A percentile compares a stretch with the other conserved stretches of the same genome.
Conservation (phyloP, 192 early-diverging fungal genomes). For the Umbelopsis isabellina region DNA sequence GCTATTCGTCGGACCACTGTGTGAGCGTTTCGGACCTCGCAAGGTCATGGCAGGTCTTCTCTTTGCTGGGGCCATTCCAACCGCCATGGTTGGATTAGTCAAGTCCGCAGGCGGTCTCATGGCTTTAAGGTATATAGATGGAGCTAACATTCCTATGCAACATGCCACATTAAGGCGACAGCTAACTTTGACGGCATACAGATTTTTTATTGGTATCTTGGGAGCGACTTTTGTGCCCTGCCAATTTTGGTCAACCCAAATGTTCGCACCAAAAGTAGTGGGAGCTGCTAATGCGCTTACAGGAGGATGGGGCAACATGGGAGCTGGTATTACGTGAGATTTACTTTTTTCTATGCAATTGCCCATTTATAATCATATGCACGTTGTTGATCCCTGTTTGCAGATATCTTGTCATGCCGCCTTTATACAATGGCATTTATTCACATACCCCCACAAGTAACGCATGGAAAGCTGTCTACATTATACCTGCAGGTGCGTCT, state of each 20-base stretch:
- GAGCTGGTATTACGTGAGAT: slow-evolving; percentile 56
- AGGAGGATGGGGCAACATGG: slow-evolving; percentile 74
- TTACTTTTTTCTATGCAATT: neutral
- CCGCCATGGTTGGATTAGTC: slow-evolving; percentile 49
- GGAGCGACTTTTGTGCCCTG: slow-evolving; percentile 73
- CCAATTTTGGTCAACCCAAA: slow-evolving; percentile 69
- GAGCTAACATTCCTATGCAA: slow-evolving; percentile 39
- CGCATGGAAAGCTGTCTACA: slow-evolving; percentile 56
- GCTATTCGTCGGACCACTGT: slow-evolving; percentile 45
- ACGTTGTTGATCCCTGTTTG: neutral
- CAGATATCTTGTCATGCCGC: slow-evolving; percentile 60
- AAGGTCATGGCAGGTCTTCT: slow-evolving; percentile 60
- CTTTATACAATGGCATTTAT: slow-evolving; percentile 47
- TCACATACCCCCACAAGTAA: slow-evolving; percentile 19
- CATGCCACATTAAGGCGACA: neutral
- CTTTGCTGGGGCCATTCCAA: slow-evolving; percentile 56
- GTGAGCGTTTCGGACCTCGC: slow-evolving; percentile 49
- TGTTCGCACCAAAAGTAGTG: slow-evolving; percentile 60
- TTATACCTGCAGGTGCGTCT: slow-evolving; percentile 33
- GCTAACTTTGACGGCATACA: neutral
- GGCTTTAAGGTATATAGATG: slow-evolving; percentile 55
- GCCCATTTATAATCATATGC: neutral
- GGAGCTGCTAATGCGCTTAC: slow-evolving; percentile 70
- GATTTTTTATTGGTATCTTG: slow-evolving; percentile 48
- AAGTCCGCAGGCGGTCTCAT: slow-evolving; percentile 51